Evolutionary conservation across 176 grass and related monocot genomes (phyloP), one percentile per base, ranked within the genome.

Genomic region (Oropetium thomaeum): DNA sequence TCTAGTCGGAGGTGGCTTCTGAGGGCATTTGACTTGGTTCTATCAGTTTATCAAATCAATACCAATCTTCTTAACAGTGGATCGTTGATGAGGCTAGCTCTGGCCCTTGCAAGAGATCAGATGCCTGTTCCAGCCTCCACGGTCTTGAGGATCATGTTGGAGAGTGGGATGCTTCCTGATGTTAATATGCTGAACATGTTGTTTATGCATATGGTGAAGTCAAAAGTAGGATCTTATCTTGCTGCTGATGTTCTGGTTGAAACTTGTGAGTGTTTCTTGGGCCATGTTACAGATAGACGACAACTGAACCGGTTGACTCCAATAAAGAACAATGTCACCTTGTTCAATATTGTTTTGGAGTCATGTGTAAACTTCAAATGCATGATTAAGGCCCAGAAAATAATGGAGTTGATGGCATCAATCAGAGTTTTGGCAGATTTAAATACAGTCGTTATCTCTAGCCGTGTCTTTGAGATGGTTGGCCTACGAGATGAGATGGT

Each of bases 291-390:
- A 39, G 76, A 87, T 57, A 89, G 74, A 63, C 81, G 78, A 44
- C 81, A 84, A 16, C 41, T 53, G 41, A 87, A 87, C 43, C 86
- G 81, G 22, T 39, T 94, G 52, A 68, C 83, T 73, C 77, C 48
- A 59, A 54, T 69, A 54, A 98, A 92, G 72, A 88, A 75, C 44
- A 93, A 77, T 70, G 62, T 74, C 29, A 87, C 75, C 7, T 63
- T 92, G 35, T 94, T 98, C 57, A 98, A 98, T 74, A 83, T 92
- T 75, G 89, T 98, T 74, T 80, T 98, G 74, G 67, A 92, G 67
- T 86, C 90, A 38, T 97, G 83, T 72, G 80, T 89, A 55, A 85
- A 72, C 25, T 94, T 86, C 65, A 77, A 78, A 74, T 98, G 75
- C 81, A 84, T 75, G 37, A 83, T 98, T 51, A 98, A 88, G 79